Percentiles rank a stretch among this genome's conserved stretches.
These are phyloP conservation scores for Aureobasidium melanogenum DNA, from an alignment of 2,329 filamentous ascomycete species.

Conservation along the genomic window DNA sequence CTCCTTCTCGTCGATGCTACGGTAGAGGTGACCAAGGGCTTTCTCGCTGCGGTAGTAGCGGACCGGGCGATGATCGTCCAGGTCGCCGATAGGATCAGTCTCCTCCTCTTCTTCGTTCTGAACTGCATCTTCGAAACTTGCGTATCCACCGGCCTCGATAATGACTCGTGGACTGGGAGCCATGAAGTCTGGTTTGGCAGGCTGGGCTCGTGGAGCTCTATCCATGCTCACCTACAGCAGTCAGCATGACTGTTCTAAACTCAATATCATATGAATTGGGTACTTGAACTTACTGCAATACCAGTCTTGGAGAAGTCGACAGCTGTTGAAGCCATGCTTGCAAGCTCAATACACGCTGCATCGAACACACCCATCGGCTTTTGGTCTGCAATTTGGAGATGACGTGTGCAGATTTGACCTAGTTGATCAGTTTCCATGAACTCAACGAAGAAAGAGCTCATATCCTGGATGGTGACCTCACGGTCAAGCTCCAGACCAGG, in stretches of 20 bases:
- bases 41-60: conserved; percentile 61
- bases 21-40: conserved; percentile 61
- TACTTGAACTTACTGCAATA: conserved; percentile 35
- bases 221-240: conserved; percentile 36
- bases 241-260: background rate
- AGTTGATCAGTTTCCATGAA: conserved; percentile 54
- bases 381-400: conserved; percentile 34
- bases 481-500: conserved; percentile 51
- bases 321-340: conserved; percentile 30
- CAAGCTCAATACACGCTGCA: conserved; percentile 21
- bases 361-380: conserved; percentile 10
- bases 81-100: conserved; percentile 15
- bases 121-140: conserved; percentile 26
- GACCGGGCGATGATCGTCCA: conserved; percentile 27
- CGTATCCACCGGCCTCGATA: conserved; percentile 28
- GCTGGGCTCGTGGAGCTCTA: conserved; percentile 32
- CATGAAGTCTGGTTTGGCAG: conserved; percentile 46
- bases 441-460: conserved; percentile 71
- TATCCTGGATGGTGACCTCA: conserved; percentile 53
- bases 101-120: conserved; percentile 33
- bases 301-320: conserved; percentile 48
- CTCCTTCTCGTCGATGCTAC: conserved; percentile 60
- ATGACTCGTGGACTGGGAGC: conserved; percentile 37
- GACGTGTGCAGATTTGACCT: conserved; percentile 33
- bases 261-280: no score